Base-by-base conservation (phyloP, 306 rosid genomes). In the Cercis canadensis region DNA sequence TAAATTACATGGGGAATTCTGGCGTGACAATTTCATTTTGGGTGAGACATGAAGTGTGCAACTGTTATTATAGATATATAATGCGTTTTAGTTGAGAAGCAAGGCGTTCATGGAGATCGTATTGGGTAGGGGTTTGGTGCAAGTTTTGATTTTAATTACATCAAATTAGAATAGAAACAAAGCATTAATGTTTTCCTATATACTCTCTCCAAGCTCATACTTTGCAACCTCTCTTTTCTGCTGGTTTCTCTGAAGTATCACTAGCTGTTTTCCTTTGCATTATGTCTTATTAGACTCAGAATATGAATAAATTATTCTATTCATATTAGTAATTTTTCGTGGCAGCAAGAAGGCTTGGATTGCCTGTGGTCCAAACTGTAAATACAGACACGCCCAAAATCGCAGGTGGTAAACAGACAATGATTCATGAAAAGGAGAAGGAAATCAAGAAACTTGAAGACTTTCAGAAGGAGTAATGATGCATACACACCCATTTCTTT, bases 61-160 rank as follows among this genome's bases (percentile, higher is more conserved):
- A 52, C 36, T 67, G 50, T 51, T 37, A 41, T 29, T 57, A 11
- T 54, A 56, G 44, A 24, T 52, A 57, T 15, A 41, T 58, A 55
- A n/a, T 62, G 50, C 40, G 63, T 40, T 50, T 82, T 81, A 72
- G 98, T 70, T 90, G 79, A 68, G 63, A 87, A 71, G 85, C 83
- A 85, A 81, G 84, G 58, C 45, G n/a, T 65, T 88, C 97, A 76
- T 81, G 88, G 36, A 72, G 67, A 67, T 62, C 15, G 66, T 43
- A 57, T 76, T 79, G 73, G 84, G 78, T 81, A 49, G 67, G 62
- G 66, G 84, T 80, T 86, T 69, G 81, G 81, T n/a, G n/a, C n/a
- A n/a, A n/a, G n/a, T n/a, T n/a, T n/a, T n/a, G n/a, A n/a, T 81
- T 47, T 36, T 2, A 24, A 9, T 61, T 61, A 3, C 49, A 32